Evolutionary conservation across 2,329 filamentous ascomycete species (phyloP).

Genomic region (Madurella mycetomatis): DNA sequence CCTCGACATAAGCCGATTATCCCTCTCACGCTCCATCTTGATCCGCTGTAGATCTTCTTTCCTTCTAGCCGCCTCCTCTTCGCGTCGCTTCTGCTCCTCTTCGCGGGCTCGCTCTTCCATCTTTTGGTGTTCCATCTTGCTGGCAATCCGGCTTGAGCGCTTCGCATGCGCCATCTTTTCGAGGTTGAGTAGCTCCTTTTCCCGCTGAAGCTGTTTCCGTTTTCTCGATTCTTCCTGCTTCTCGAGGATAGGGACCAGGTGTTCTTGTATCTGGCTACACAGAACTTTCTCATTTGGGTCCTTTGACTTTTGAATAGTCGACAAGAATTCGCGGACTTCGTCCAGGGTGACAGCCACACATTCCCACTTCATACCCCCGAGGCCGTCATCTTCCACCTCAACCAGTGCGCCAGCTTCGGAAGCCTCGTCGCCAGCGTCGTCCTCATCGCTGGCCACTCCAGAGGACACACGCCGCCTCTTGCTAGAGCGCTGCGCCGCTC

Average conservation of each 20-base stretch:
- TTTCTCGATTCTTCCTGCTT: slow-evolving; percentile 72
- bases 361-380: slow-evolving; percentile 82
- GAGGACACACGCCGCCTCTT: slow-evolving; percentile 65
- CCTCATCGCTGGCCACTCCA: slow-evolving; percentile 32
- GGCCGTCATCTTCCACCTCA: slow-evolving; percentile 52
- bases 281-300: slow-evolving; percentile 83
- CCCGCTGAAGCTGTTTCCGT: slow-evolving; percentile 59
- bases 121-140: slow-evolving; percentile 72
- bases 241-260: slow-evolving; percentile 80
- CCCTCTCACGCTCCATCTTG: slow-evolving; percentile 66
- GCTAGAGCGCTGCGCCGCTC: slow-evolving; percentile 59
- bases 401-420: slow-evolving; percentile 27
- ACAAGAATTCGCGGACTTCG: slow-evolving; percentile 70
- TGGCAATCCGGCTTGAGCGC: slow-evolving; percentile 82
- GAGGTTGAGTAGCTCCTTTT: slow-evolving; percentile 75
- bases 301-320: slow-evolving; percentile 66
- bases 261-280: slow-evolving; percentile 64
- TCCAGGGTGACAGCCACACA: slow-evolving; percentile 78
- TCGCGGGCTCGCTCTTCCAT: slow-evolving; percentile 67
- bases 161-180: slow-evolving; percentile 92
- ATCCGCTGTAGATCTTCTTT: slow-evolving; percentile 60
- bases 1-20: slow-evolving; percentile 74
- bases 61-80: slow-evolving; percentile 60
- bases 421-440: slow-evolving; percentile 37
- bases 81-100: slow-evolving; percentile 61